phyloP scores from a whole-genome alignment of 345 rosid species.

The Diplotaxis tenuifolia region DNA sequence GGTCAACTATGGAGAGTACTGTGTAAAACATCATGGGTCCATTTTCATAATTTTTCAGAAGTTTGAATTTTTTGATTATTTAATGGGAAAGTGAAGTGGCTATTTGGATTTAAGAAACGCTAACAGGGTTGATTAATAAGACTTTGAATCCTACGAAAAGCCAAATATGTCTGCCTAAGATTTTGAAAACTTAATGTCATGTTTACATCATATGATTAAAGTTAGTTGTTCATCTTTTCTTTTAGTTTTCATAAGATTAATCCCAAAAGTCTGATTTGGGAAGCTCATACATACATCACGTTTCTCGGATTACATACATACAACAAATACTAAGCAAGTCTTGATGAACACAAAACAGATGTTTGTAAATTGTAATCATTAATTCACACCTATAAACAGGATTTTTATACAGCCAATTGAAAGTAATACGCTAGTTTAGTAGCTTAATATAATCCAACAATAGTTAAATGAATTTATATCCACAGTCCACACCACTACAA shows the following conservation, averaged over 20 bases:
- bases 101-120: not conserved
- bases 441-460: not conserved
- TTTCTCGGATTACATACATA: not conserved
- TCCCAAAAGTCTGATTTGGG: not conserved
- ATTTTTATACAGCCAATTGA: not conserved
- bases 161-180: not conserved
- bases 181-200: not conserved
- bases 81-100: not conserved
- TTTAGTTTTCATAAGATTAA: not conserved
- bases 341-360: not conserved
- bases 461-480: not conserved
- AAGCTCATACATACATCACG: not conserved
- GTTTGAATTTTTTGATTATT: not conserved
- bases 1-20: not conserved
- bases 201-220: not conserved
- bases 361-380: not conserved
- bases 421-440: not conserved
- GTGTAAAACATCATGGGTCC: constrained; percentile 31
- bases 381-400: not conserved
- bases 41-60: not conserved
- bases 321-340: not conserved
- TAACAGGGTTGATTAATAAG: not conserved
- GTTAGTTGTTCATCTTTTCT: not conserved
- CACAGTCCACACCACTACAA: not conserved
- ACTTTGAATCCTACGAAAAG: constrained; percentile 25